Evolutionary conservation across 495 filamentous ascomycete genomes (phyloP), one percentile per base, ranked within the genome.

Genomic region (Pseudoneurospora amorphoporcata): DNA sequence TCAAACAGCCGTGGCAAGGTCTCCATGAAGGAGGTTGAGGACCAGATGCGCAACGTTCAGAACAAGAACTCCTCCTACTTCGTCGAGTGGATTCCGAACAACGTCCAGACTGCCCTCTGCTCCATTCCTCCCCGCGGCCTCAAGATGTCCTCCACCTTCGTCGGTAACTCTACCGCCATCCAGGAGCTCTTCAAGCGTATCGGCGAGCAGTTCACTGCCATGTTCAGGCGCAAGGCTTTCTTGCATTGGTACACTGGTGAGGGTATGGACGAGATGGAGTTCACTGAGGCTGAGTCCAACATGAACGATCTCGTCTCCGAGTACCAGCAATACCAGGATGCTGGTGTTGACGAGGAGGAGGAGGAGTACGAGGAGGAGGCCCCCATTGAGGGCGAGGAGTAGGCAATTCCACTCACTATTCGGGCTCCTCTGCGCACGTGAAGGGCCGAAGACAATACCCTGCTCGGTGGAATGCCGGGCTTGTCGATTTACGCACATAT

Each of bases 231-330:
- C 83, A 99, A 98, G 91, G 95, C 95, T 90, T 99, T 99, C 94
- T 93, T 99, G 92, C 95, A 98, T 90, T 99, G 95, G 95, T 99
- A 99, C 86, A 99, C 95, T 90, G 94, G 94, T 82, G 95, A 99
- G 90, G 95, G 95, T 88, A 99, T 99, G 95, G 95, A 99, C 87
- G 95, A 99, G 92, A 98, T 98, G 95, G 95, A 99, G 88, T 99
- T 99, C 87, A 98, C 95, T 82, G 96, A 98, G 89, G 95, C 95
- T 79, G 95, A 99, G 92, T 95, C 92, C 88, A 99, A 99, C 88
- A 99, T 99, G 95, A 99, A 98, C 88, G 95, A 99, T 85, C 87
- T 99, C 84, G 95, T 99, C 75, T 97, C 95, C 73, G 95, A 99
- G 84, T 99, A 99, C 89, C 95, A 99, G 90, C 96, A 99, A 84